Base-by-base conservation (phyloP, 2,329 filamentous ascomycete genomes). In the Aspergillus proliferans region DNA sequence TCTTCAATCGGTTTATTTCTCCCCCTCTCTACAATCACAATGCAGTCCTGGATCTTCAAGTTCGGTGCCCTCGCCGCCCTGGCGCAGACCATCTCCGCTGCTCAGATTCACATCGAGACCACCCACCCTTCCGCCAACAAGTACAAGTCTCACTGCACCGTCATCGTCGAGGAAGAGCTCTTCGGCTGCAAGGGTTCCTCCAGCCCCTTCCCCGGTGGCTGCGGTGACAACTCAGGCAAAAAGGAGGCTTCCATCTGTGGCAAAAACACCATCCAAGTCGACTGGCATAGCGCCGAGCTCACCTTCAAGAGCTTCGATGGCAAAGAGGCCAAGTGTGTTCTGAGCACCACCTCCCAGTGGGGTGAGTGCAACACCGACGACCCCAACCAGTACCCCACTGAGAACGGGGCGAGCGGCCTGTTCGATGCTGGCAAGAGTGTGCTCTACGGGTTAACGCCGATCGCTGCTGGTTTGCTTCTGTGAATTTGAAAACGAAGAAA, bases 201-300 rank as follows among this genome's bases (percentile, higher is more conserved):
- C 41, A 10, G 50, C 46, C 44, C 51, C 15, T 52, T 52, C 46
- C 26, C 36, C 8, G 48, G 49, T 28, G 38, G 43, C 50, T 61
- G 62, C 40, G 57, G 60, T 26, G 51, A 54, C 55, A 65, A 61
- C 51, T 49, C 54, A 2, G 62, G 50, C 56, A 58, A 56, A 49
- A 53, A 41, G 41, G 46, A 38, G 48, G 47, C 49, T 42, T 19
- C 40, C n/a, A 52, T 52, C 47, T 51, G 48, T 24, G 28, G n/a
- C 28, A 6, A 15, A 22, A 15, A 45, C 8, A 46, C 38, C 7
- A 43, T 54, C 26, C 49, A 44, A 5, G 48, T 54, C 26, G 21
- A 51, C 47, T 47, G 53, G 55, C 24, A 49, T 34, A 51, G 52
- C 42, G 53, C 48, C 42, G 6, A 41, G n/a, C 34, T 55, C 12